These are phyloP conservation scores for Spinellus fusiger DNA, from an alignment of 192 early-diverging fungal species.

Conservation along the genomic window DNA sequence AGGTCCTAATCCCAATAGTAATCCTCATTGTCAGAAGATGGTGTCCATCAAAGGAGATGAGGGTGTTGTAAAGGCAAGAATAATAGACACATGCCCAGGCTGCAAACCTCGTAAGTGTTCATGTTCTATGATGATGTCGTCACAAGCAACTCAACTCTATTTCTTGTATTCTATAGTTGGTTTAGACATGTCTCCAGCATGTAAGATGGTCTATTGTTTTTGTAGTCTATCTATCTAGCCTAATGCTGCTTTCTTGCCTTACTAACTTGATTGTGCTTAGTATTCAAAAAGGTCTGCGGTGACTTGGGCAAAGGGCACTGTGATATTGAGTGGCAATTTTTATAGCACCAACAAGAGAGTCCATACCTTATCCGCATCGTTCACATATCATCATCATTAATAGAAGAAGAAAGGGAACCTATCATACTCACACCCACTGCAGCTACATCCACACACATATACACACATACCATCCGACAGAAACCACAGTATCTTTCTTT, in stretches of 20 bases:
- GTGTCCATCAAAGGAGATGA: slow-evolving; percentile 10
- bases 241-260: neutral
- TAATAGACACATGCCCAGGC: slow-evolving; percentile 20
- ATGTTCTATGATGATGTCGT: neutral
- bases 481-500: no score
- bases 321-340: slow-evolving; percentile 21
- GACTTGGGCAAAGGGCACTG: slow-evolving; percentile 6
- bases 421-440: no score
- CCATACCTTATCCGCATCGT: neutral
- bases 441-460: no score
- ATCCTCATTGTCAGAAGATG: slow-evolving; percentile 15
- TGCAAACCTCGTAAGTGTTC: slow-evolving; percentile 11
- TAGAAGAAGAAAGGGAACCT: no score
- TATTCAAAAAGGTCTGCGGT: slow-evolving; percentile 18
- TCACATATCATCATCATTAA: neutral
- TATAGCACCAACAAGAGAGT: neutral
- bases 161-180: slow-evolving; percentile 1
- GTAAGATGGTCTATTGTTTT: slow-evolving; percentile 5
- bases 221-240: neutral
- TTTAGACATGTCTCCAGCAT: slow-evolving; percentile 24
- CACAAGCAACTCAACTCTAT: neutral
- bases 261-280: neutral
- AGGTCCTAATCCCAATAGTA: slow-evolving; percentile 27
- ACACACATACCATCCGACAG: no score
- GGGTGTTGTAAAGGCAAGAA: slow-evolving; percentile 6